Conservation (phyloP, 129 eudicot genomes). For the Cynara cardunculus region DNA sequence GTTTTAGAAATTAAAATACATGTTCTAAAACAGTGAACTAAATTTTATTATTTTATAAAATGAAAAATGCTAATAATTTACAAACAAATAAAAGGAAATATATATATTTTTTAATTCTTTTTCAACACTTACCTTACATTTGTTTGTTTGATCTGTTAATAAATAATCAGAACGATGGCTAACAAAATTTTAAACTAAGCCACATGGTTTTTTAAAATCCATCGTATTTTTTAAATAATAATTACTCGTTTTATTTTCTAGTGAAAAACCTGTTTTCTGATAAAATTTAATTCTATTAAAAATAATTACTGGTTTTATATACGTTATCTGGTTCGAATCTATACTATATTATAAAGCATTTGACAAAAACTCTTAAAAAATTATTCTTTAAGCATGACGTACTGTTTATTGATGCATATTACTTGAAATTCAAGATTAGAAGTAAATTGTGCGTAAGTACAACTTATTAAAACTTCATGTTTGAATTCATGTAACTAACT, state of each 20-base stretch:
- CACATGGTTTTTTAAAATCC: background rate
- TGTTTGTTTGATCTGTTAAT: background rate
- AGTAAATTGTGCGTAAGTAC: too few species aligned
- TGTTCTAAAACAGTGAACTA: background rate
- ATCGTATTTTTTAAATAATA: too few species aligned
- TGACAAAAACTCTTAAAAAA: too few species aligned
- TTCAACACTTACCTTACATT: background rate
- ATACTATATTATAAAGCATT: too few species aligned
- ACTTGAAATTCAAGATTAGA: too few species aligned
- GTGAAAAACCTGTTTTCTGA: background rate
- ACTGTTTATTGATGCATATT: too few species aligned
- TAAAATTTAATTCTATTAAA: too few species aligned
- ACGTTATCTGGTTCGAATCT: background rate
- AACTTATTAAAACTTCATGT: too few species aligned
- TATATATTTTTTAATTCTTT: background rate
- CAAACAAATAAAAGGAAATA: background rate
- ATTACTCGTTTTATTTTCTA: too few species aligned
- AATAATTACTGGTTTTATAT: background rate
- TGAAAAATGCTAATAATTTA: background rate
- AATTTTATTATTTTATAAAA: background rate
- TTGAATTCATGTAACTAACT: too few species aligned
- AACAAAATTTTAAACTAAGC: background rate
- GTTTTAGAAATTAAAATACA: background rate
- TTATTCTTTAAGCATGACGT: too few species aligned
- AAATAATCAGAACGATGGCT: background rate